phyloP scores from a whole-genome alignment of 176 grass and related monocot genomes.

The Areca catechu region DNA sequence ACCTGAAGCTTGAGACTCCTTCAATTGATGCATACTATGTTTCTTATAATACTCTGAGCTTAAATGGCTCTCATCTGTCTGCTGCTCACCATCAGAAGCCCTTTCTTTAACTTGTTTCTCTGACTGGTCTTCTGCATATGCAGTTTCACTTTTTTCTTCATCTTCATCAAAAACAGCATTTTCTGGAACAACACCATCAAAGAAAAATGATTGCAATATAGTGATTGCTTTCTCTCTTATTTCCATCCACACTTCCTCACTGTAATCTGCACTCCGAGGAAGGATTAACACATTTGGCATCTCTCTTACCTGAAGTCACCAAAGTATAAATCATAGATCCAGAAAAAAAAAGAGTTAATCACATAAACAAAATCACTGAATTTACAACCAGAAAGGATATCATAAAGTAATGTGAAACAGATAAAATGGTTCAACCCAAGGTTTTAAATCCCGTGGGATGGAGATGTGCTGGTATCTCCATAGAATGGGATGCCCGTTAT shows the following conservation, averaged over 20 bases:
- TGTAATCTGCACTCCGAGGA: slow-evolving; percentile 87
- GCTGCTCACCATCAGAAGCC: slow-evolving; percentile 35
- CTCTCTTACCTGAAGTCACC: slow-evolving; percentile 56
- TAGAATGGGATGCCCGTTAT: too few species aligned
- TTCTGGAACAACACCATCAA: slow-evolving; percentile 75
- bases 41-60: slow-evolving; percentile 60
- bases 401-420: too few species aligned
- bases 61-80: slow-evolving; percentile 61
- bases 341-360: too few species aligned
- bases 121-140: slow-evolving; percentile 47
- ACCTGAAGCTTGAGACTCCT: slow-evolving; percentile 43
- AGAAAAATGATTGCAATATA: slow-evolving; percentile 84
- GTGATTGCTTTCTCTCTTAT: slow-evolving; percentile 90
- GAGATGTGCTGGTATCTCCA: too few species aligned
- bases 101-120: slow-evolving; percentile 47
- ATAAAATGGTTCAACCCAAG: too few species aligned
- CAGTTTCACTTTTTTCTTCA: slow-evolving; percentile 65
- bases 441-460: too few species aligned
- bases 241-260: slow-evolving; percentile 98
- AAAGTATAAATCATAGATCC: too few species aligned
- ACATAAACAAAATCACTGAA: too few species aligned
- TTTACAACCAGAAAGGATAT: too few species aligned
- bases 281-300: slow-evolving; percentile 99
- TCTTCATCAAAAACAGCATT: slow-evolving; percentile 80
- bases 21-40: slow-evolving; percentile 38